Conservation (phyloP, 108 stramenopile genomes). For the Fistulifera solaris region DNA sequence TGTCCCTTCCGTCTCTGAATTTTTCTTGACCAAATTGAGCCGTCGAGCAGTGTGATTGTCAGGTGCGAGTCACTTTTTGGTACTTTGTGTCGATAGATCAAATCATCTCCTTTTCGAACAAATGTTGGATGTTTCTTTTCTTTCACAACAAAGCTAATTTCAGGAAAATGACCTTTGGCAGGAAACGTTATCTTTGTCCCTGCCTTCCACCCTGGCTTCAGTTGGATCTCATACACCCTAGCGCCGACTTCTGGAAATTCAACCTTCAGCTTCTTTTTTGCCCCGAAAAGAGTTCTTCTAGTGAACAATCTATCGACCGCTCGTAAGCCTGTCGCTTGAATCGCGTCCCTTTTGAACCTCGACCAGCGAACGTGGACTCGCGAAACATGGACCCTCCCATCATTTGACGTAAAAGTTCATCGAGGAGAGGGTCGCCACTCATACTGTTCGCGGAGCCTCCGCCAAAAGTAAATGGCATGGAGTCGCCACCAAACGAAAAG, state of each 20-base stretch:
- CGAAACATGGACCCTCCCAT: conserved; percentile 13
- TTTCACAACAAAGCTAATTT: conserved; percentile 60
- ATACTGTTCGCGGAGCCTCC: background rate
- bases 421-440: conserved; percentile 13
- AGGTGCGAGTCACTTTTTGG: background rate
- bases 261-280: conserved; percentile 71
- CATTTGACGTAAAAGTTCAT: conserved; percentile 25
- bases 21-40: background rate
- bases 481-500: conserved; percentile 2
- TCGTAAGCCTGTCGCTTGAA: conserved; percentile 20
- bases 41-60: conserved; percentile 1
- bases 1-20: background rate
- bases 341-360: conserved; percentile 1
- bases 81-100: conserved; percentile 1
- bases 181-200: conserved; percentile 70
- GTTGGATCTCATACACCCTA: conserved; percentile 42
- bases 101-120: conserved; percentile 33
- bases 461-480: background rate
- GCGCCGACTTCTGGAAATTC: conserved; percentile 14
- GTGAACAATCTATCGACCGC: conserved; percentile 34
- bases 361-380: conserved; percentile 3
- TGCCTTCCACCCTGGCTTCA: conserved; percentile 64
- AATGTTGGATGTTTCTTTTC: conserved; percentile 61
- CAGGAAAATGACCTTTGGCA: conserved; percentile 26
- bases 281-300: conserved; percentile 58